Base-by-base conservation (phyloP, 805 yeast species). In the Ogataea pini region DNA sequence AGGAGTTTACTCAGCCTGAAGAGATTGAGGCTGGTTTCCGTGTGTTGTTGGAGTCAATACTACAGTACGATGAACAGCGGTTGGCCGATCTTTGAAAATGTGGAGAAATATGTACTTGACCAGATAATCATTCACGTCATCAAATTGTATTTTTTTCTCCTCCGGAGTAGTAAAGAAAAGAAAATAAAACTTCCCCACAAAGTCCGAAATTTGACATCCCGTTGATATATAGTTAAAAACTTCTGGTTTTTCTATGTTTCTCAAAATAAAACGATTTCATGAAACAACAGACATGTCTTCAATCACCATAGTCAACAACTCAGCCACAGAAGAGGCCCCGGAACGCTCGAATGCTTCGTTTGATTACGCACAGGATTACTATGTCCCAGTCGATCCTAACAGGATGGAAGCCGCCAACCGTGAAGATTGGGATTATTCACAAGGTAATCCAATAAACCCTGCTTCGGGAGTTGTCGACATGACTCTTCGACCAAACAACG, bases 1-100 rank as follows among this genome's bases (percentile, higher is more conserved):
- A 73, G 46, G 90, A 85, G 57, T 84, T 80, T 60, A 73, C 83
- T 17, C 72, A 79, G 0, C 88, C 87, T 2, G 82, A 82, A 50
- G 80, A 83, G 50, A 72, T 81, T n/a, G 80, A 78, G 37, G 72
- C 75, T 34, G 89, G 90, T 0, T 75, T 82, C 52, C 63, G 73
- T 55, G 82, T 80, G 0, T 67, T 84, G 50, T 61, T 85, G 49
- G 79, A 78, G 34, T 74, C 82, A 12, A 73, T 78, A 31, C 33
- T 61, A 10, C 54, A 57, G 42, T 63, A 61, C 38, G 68, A 63
- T 46, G 3, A 27, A 16, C 19, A 39, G 33, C 25, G 42, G 17
- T 13, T 39, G 33, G 19, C 13, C 4, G 42, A 39, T 13, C 22
- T 37, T 3, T 22, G 31, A 10, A 5, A n/a, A 3, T 31, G 34